Percentiles rank a stretch among this genome's conserved stretches.
Conservation (phyloP, 2,329 filamentous ascomycete genomes). For the Rhynchosporium agropyri region DNA sequence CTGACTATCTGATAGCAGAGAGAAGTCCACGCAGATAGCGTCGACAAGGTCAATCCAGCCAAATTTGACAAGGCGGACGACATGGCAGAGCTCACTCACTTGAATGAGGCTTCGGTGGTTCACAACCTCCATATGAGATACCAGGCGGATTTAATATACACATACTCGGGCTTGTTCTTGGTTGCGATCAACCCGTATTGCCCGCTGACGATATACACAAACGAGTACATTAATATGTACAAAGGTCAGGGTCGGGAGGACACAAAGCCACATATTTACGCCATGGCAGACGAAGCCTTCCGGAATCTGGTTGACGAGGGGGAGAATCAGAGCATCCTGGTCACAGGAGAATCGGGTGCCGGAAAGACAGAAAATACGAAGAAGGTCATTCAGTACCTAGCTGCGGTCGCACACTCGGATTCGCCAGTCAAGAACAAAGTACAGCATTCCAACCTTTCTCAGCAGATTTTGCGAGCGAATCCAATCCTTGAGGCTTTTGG, state of each 20-base stretch:
- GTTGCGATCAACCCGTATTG: slow-evolving; percentile 98
- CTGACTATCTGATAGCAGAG: slow-evolving; percentile 65
- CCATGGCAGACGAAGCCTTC: slow-evolving; percentile 96
- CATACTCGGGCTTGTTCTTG: slow-evolving; percentile 94
- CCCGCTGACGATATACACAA: slow-evolving; percentile 89
- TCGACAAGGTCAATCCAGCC: slow-evolving; percentile 98
- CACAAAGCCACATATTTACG: slow-evolving; percentile 95
- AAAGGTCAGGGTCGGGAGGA: slow-evolving; percentile 89
- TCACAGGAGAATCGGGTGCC: slow-evolving; percentile 96
- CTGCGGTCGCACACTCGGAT: slow-evolving; percentile 87
- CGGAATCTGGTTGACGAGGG: slow-evolving; percentile 94
- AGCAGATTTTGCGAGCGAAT: slow-evolving; percentile 94
- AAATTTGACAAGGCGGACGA: slow-evolving; percentile 99
- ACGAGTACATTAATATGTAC: slow-evolving; percentile 99
- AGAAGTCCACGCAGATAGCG: slow-evolving; percentile 80
- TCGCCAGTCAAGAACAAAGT: slow-evolving; percentile 63
- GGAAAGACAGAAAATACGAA: slow-evolving; percentile 99
- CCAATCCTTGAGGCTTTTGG: slow-evolving; percentile 97
- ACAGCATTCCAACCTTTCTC: slow-evolving; percentile 83
- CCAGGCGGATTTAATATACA: slow-evolving; percentile 95
- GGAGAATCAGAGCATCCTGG: slow-evolving; percentile 94
- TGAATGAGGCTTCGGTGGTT: slow-evolving; percentile 97
- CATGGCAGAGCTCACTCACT: slow-evolving; percentile 97
- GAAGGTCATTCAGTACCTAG: slow-evolving; percentile 98
- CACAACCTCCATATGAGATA: slow-evolving; percentile 96